phyloP scores from a whole-genome alignment of 768 basidiomycete genomes.

The Rhodotorula diobovata region DNA sequence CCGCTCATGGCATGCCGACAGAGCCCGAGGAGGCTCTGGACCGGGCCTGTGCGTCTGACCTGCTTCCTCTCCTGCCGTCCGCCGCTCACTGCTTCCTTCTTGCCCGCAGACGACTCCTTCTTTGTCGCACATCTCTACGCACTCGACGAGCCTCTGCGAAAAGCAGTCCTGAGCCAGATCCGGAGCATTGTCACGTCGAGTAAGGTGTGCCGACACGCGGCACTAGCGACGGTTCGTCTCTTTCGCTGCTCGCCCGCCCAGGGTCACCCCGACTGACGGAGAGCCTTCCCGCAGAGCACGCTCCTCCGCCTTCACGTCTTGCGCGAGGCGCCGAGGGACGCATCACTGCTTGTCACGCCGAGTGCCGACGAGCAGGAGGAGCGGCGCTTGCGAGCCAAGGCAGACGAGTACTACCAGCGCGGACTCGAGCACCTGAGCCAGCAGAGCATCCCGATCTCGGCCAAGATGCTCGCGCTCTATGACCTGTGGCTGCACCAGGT shows the following conservation, averaged over 20 bases:
- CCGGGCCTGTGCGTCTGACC: neutral
- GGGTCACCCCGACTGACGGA: neutral
- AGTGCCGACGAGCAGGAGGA: conserved; percentile 5
- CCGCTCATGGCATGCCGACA: no score
- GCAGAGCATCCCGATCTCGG: conserved; percentile 23
- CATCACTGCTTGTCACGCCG: neutral
- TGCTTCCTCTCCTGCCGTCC: neutral
- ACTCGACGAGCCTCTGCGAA: conserved; percentile 13
- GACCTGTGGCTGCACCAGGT: conserved; percentile 28
- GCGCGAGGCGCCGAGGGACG: neutral
- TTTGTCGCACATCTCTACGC: conserved; percentile 23
- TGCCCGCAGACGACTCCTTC: conserved; percentile 11
- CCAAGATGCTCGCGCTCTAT: conserved; percentile 13
- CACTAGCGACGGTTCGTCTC: conserved; percentile 23
- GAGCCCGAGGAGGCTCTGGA: neutral
- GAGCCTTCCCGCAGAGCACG: conserved; percentile 5
- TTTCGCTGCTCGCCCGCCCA: neutral
- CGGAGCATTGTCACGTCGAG: conserved; percentile 12
- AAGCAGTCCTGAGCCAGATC: conserved; percentile 6
- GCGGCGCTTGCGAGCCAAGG: conserved; percentile 10
- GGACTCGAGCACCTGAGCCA: conserved; percentile 21
- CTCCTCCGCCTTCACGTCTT: conserved; percentile 16
- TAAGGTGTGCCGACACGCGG: conserved; percentile 12
- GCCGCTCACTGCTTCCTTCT: neutral
- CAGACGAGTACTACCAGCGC: conserved; percentile 19